Base-by-base conservation (phyloP, 176 grass and related monocot species). In the Musa schizocarpa region DNA sequence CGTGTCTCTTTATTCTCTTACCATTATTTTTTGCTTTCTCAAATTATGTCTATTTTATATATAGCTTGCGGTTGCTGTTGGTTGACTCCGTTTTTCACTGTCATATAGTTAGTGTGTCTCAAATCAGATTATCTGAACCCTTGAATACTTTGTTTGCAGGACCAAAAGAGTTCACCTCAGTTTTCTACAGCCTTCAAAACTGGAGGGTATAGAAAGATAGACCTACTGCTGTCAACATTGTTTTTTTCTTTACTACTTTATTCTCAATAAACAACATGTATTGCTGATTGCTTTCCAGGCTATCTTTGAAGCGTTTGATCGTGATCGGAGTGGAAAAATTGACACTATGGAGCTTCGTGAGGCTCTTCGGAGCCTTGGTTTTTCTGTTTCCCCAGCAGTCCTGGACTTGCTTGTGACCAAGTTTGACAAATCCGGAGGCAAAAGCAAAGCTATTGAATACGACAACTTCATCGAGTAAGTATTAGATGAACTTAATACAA, bases 391-490 rank as follows among this genome's bases (percentile, higher is more conserved):
- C 68, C 90, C 90, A 64, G 56, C 75, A 2, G 88, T 98, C 19
- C 90, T 98, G 1, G 94, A 98, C 27, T 77, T 98, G 72, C 94
- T 98, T 52, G 88, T 93, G 34, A 85, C 88, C 59, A 98, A 93
- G 79, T 98, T 93, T 85, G 90, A 93, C 69, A 98, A 93, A 89
- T 90, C 87, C 74, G 88, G 94, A 74, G 94, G 90, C 82, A 91
- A 84, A 68, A 89, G 65, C 84, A 89, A 74, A 74, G 90, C 90
- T 1, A 85, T 98, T 11, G 94, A 98, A 81, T 98, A 93, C 59
- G 90, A 98, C 69, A 98, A 98, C 88, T 98, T 98, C 69, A 98
- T 98, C 13, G 94, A 98, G 94, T 98, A 92, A 91, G 88, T 80
- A 11, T 16, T 74, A 69, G 1, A 50, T 69, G 34, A 43, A 43